A percentile compares a stretch with the other conserved stretches of the same genome.
phyloP scores from a whole-genome alignment of 2,329 filamentous ascomycete genomes.

The Zymoseptoria crescenta region DNA sequence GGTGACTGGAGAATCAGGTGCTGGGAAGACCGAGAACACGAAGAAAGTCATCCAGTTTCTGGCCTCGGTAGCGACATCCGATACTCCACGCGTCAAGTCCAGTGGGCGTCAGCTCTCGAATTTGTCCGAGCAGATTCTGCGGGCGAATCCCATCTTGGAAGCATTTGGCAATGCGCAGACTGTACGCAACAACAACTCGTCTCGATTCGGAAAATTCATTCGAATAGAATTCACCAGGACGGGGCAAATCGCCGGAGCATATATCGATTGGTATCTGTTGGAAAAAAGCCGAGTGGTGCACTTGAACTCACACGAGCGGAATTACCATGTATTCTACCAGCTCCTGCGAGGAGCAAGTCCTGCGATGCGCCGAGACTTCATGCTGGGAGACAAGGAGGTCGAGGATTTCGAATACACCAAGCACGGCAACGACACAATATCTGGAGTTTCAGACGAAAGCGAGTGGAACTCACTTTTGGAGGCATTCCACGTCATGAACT shows the following conservation, averaged over 20 bases:
- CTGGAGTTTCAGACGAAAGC: slow-evolving; percentile 78
- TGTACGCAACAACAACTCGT: slow-evolving; percentile 96
- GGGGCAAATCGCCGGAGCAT: slow-evolving; percentile 88
- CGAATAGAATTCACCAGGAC: slow-evolving; percentile 85
- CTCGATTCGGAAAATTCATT: slow-evolving; percentile 97
- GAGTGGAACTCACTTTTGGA: slow-evolving; percentile 90
- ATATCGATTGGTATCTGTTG: slow-evolving; percentile 96
- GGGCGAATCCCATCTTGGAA: slow-evolving; percentile 94
- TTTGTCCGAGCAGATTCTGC: slow-evolving; percentile 89
- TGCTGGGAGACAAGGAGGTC: slow-evolving; percentile 66
- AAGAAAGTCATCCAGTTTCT: slow-evolving; percentile 99
- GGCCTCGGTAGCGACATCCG: slow-evolving; percentile 82
- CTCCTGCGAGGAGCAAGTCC: slow-evolving; percentile 74
- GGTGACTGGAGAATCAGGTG: slow-evolving; percentile 95
- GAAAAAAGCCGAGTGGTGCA: slow-evolving; percentile 97
- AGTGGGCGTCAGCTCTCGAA: slow-evolving; percentile 66
- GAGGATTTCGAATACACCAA: slow-evolving; percentile 88
- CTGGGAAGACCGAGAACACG: slow-evolving; percentile 97
- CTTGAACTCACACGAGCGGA: slow-evolving; percentile 79
- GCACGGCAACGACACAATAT: slow-evolving; percentile 84
- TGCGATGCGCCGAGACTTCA: slow-evolving; percentile 65
- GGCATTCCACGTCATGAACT: slow-evolving; percentile 90
- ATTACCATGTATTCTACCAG: slow-evolving; percentile 97
- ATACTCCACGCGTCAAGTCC: slow-evolving; percentile 55
- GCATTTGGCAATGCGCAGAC: slow-evolving; percentile 98